Conservation (phyloP, 306 rosid species). For the Vachellia collinsii region DNA sequence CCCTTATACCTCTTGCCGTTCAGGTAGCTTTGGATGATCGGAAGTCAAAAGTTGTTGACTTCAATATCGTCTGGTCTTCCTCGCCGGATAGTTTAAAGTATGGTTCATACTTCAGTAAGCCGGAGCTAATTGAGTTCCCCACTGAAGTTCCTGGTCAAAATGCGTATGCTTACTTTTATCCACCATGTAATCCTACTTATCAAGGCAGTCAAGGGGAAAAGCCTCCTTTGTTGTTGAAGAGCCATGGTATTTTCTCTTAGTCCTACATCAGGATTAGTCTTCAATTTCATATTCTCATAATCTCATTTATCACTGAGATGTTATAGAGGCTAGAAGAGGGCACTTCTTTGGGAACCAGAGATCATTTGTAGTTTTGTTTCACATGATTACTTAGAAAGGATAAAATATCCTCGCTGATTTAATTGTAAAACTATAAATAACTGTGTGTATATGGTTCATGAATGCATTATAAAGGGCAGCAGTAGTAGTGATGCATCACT, state of each 20-base stretch:
- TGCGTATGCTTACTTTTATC: constrained; percentile 93
- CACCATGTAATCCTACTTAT: constrained; percentile 71
- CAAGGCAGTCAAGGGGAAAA: constrained; percentile 70
- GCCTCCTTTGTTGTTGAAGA: constrained; percentile 84
- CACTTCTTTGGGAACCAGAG: background rate
- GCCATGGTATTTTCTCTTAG: constrained; percentile 71
- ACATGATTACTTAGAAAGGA: background rate
- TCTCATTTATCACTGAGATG: constrained; percentile 21
- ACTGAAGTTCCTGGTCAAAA: constrained; percentile 88
- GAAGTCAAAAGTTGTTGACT: constrained; percentile 59
- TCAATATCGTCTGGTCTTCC: constrained; percentile 78
- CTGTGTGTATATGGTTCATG: background rate
- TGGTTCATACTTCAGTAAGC: constrained; percentile 72
- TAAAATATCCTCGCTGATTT: constrained; percentile 11
- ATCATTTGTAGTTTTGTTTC: constrained; percentile 7
- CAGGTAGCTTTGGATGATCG: constrained; percentile 75
- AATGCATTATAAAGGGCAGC: constrained; percentile 5
- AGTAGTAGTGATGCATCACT: background rate
- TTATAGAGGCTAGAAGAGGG: background rate
- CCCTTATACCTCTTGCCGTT: constrained; percentile 24
- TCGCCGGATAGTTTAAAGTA: constrained; percentile 79
- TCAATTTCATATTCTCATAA: constrained; percentile 12
- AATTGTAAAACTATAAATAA: background rate
- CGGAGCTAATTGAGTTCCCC: constrained; percentile 90
- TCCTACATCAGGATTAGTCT: background rate